These are phyloP conservation scores for Vigna unguiculata DNA, from an alignment of 306 rosid species.

Conservation along the genomic window DNA sequence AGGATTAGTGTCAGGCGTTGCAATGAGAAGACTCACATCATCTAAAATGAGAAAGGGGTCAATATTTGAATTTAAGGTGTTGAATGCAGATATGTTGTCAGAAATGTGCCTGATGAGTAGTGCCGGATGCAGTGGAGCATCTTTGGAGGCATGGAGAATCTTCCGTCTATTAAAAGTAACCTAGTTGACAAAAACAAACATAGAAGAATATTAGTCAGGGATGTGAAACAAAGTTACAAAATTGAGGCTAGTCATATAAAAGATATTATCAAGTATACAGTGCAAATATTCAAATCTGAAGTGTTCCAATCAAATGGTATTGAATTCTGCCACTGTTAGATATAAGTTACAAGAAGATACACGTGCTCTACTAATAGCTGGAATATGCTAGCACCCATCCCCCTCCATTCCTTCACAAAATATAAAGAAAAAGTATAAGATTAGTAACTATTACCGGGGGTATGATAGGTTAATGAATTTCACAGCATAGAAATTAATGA, in stretches of 20 bases:
- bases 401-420: background rate
- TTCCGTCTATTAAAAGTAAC: constrained; percentile 22
- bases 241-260: background rate
- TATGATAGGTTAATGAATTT: constrained; percentile 3
- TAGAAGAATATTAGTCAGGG: constrained; percentile 1
- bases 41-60: no score
- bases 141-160: no score
- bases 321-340: background rate
- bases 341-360: constrained; percentile 2
- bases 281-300: constrained; percentile 19
- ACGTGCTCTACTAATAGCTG: background rate
- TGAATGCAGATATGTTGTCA: no score
- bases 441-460: constrained; percentile 10
- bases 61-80: no score
- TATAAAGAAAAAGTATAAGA: background rate
- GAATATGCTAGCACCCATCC: background rate
- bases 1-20: no score
- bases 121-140: no score
- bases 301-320: constrained; percentile 37
- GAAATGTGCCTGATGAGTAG: no score
- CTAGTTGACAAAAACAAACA: constrained; percentile 36
- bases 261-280: constrained; percentile 19
- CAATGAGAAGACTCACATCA: no score
- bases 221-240: constrained; percentile 25
- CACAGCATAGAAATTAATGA: constrained; percentile 7